Base-by-base conservation (phyloP, 345 rosid species). In the Arabidopsis suecica region DNA sequence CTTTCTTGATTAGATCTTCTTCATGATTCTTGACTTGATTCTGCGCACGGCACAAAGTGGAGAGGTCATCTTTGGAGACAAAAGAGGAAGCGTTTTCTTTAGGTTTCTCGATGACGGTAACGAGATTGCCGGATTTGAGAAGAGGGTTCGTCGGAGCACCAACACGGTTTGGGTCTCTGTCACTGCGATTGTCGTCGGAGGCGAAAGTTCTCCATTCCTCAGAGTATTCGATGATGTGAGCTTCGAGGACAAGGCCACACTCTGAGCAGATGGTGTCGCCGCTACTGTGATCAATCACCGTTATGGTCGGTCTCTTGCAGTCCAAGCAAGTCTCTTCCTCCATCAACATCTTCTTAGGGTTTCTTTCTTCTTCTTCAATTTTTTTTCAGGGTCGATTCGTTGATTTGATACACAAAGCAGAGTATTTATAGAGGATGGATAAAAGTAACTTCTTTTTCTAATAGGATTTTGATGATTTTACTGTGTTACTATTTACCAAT, bases 261-360 rank as follows among this genome's bases (percentile, higher is more conserved):
- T 20, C 22, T 20, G 22, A 20, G 22, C 22, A 20, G 45, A 72
- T 53, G 41, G 69, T 72, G 76, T 72, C 76, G 16, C 76, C 76
- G 42, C n/a, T 50, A 0, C 53, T 16, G 28, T 30, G 5, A 23
- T 72, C 69, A 14, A 6, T 3, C 34, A 62, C 62, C 10, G 60
- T 62, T 5, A 30, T 53, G 0, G 76, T 72, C 0, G 6, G 22
- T 72, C 9, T 62, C 61, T 72, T 72, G 44, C 69, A 72, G 34
- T 72, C 76, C 6, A 38, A 28, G 54, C 76, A 62, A 51, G n/a
- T 47, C 8, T 23, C 25, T n/a, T 8, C 45, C 11, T 62, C 76
- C 69, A 72, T 72, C 7, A 28, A 49, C 9, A n/a, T 48, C 12
- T 3, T 71, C 9, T 60, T 71, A 59, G 37, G 65, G 68, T 61